A percentile compares a stretch with the other conserved stretches of the same genome.
Evolutionary conservation across 2,329 filamentous ascomycete species (phyloP).

Genomic region (Diaporthe helianthi): DNA sequence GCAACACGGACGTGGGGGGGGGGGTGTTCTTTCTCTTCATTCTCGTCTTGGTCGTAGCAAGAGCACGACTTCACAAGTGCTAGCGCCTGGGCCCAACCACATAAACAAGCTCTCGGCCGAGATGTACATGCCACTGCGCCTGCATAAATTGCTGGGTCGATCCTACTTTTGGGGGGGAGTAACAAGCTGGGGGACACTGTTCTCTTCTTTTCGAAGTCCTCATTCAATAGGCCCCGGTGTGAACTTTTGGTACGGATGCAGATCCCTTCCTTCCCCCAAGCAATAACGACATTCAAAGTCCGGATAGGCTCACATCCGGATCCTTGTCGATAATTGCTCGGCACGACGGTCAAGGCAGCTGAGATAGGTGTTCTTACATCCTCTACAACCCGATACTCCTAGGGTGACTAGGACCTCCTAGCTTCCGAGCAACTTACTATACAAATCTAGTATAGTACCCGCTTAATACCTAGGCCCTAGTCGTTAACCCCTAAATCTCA

Average conservation of each 20-base stretch:
- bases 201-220: too few species aligned
- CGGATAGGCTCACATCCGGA: slow-evolving; percentile 12
- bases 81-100: background rate
- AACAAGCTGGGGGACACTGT: background rate
- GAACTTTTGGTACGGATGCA: slow-evolving; percentile 13
- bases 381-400: too few species aligned
- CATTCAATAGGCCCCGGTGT: too few species aligned
- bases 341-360: background rate
- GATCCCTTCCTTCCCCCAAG: background rate
- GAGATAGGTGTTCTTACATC: too few species aligned
- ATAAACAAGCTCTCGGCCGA: slow-evolving; percentile 20
- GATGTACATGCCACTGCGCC: background rate
- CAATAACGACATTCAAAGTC: too few species aligned
- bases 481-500: too few species aligned
- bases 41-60: slow-evolving; percentile 1
- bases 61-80: too few species aligned
- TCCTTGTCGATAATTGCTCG: background rate
- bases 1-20: background rate
- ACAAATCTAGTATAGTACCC: too few species aligned
- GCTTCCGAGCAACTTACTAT: too few species aligned
- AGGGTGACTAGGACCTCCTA: too few species aligned
- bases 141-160: slow-evolving; percentile 5
- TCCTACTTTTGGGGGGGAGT: background rate
- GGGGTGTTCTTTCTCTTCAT: background rate
- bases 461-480: too few species aligned